phyloP scores from a whole-genome alignment of 2,329 filamentous ascomycete genomes.

The Penicillium polonicum region DNA sequence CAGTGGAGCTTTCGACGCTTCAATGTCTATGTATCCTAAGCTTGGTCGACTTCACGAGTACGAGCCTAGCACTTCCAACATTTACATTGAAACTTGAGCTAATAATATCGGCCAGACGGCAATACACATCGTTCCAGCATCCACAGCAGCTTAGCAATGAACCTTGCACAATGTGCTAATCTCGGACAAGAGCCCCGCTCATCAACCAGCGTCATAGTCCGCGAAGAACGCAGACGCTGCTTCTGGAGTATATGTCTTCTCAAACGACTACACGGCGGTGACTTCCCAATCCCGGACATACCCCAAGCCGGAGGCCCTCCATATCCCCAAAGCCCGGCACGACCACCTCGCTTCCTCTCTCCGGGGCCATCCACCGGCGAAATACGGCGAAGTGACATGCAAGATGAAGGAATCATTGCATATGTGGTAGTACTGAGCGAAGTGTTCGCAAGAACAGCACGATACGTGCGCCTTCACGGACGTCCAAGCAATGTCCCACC shows the following conservation, averaged over 20 bases:
- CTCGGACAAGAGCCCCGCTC: conserved; percentile 39
- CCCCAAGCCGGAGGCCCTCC: conserved; percentile 37
- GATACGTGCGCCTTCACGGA: conserved; percentile 49
- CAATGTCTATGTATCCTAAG: conserved; percentile 45
- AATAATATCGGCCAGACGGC: conserved; percentile 38
- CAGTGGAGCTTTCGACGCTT: conserved; percentile 45
- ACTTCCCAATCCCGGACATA: conserved; percentile 43
- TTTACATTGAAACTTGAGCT: neutral
- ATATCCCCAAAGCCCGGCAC: conserved; percentile 41
- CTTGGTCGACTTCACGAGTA: conserved; percentile 45
- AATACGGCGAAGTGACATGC: conserved; percentile 29
- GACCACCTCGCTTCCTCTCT: conserved; percentile 26
- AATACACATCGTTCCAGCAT: conserved; percentile 47
- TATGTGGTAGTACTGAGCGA: conserved; percentile 50
- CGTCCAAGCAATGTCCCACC: conserved; percentile 45
- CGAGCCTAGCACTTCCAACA: neutral
- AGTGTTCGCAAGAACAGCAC: conserved; percentile 50
- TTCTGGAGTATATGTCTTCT: conserved; percentile 47
- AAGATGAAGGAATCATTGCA: conserved; percentile 46
- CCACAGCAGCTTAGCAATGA: conserved; percentile 48
- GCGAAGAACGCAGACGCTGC: conserved; percentile 40
- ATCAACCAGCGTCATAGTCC: conserved; percentile 17
- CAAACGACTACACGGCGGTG: conserved; percentile 46
- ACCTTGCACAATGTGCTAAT: conserved; percentile 47
- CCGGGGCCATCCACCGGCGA: conserved; percentile 22